A percentile compares a stretch with the other conserved stretches of the same genome.
Evolutionary conservation across 306 rosid species (phyloP).

Genomic region (Casuarina equisetifolia): DNA sequence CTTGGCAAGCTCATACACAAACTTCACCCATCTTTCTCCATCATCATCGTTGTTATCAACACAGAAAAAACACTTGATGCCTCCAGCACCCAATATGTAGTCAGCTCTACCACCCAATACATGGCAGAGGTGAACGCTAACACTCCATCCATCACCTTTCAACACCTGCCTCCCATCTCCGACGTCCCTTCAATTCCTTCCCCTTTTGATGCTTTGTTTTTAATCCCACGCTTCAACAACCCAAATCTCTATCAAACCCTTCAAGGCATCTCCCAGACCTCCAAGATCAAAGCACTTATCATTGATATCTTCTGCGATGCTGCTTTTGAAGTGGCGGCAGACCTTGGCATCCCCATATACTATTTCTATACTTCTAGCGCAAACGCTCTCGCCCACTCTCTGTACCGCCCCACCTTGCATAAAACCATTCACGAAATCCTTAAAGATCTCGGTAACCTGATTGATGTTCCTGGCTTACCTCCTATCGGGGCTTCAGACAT

Average conservation of each 20-base stretch:
- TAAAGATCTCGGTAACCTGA: too few relatives aligned
- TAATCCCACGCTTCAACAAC: not conserved
- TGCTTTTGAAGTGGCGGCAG: slow-evolving; percentile 1
- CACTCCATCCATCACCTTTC: slow-evolving; percentile 5
- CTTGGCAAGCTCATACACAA: slow-evolving; percentile 21
- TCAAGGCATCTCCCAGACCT: not conserved
- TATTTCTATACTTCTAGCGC: not conserved
- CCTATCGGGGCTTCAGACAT: too few relatives aligned
- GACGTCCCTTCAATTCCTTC: not conserved
- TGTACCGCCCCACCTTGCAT: not conserved
- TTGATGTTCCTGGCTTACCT: too few relatives aligned
- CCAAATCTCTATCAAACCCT: not conserved
- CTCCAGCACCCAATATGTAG: not conserved
- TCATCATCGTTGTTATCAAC: not conserved
- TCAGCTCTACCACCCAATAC: slow-evolving; percentile 1
- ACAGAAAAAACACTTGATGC: not conserved
- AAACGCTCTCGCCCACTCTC: not conserved
- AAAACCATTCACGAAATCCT: not conserved
- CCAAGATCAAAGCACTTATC: slow-evolving; percentile 2
- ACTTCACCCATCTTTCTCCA: slow-evolving; percentile 1
- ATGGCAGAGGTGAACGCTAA: not conserved
- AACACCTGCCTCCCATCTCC: not conserved
- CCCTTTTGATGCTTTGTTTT: not conserved
- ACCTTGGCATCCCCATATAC: not conserved
- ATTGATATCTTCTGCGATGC: not conserved